These are phyloP conservation scores for Hippophae rhamnoides DNA, from an alignment of 306 rosid genomes.

Conservation along the genomic window DNA sequence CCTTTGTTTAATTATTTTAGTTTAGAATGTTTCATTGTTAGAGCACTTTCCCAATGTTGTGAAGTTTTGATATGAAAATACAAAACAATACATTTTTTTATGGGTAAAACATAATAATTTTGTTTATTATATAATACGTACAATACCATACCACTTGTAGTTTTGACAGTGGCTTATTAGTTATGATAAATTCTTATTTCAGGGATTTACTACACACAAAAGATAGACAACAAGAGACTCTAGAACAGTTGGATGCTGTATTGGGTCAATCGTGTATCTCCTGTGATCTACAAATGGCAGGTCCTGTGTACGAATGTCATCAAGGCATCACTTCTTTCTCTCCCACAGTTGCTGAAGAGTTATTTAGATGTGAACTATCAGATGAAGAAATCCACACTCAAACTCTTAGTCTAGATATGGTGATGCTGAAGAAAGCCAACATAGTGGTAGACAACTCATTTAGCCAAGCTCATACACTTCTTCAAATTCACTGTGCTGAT, in stretches of 20 bases:
- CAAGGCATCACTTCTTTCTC: conserved; percentile 46
- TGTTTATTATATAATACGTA: not conserved
- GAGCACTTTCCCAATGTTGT: not conserved
- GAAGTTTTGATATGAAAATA: not conserved
- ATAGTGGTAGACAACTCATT: conserved; percentile 52
- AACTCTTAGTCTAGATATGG: conserved; percentile 59
- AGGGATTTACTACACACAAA: conserved; percentile 63
- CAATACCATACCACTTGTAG: conserved; percentile 7
- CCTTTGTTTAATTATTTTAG: not conserved
- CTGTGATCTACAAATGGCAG: conserved; percentile 59
- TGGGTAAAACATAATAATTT: too few relatives aligned
- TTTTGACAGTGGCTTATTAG: conserved; percentile 1
- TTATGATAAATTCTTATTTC: conserved; percentile 15
- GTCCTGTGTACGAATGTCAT: conserved; percentile 45
- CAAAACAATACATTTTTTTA: not conserved
- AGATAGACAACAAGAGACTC: conserved; percentile 49
- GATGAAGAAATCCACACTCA: conserved; percentile 41
- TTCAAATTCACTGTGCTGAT: conserved; percentile 58
- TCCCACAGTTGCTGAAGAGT: conserved; percentile 43
- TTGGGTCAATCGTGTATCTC: conserved; percentile 49
- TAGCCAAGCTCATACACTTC: conserved; percentile 65
- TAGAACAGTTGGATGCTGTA: conserved; percentile 35
- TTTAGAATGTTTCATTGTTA: not conserved
- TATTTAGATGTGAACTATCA: conserved; percentile 40
- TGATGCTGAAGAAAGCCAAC: conserved; percentile 41